A percentile compares a stretch with the other conserved stretches of the same genome.
Evolutionary conservation across 371 early-diverging fungal species (phyloP).

Genomic region (Mucor plumbeus): DNA sequence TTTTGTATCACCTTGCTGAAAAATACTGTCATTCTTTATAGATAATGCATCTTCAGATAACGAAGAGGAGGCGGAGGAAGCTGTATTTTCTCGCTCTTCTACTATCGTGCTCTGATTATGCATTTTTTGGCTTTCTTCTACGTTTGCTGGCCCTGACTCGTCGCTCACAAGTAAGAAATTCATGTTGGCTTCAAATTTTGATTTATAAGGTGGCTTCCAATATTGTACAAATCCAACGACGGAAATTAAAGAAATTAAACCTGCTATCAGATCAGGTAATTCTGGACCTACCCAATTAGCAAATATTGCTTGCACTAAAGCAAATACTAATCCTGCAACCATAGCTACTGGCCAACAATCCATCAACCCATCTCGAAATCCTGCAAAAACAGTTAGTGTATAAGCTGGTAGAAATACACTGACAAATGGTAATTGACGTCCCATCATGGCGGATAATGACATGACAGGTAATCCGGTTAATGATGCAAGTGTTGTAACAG

Average conservation of each 20-base stretch:
- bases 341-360: slow-evolving; percentile 48
- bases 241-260: slow-evolving; percentile 40
- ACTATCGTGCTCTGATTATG: neutral
- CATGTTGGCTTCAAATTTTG: slow-evolving; percentile 37
- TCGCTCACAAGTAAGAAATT: neutral
- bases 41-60: neutral
- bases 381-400: slow-evolving; percentile 40
- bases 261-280: slow-evolving; percentile 51
- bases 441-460: slow-evolving; percentile 47
- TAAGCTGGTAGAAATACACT: slow-evolving; percentile 47
- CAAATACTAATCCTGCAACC: slow-evolving; percentile 48
- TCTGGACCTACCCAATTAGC: slow-evolving; percentile 51
- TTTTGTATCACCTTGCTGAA: neutral
- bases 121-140: too few relatives aligned
- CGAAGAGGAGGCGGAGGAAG: neutral
- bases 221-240: slow-evolving; percentile 44
- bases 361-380: slow-evolving; percentile 35
- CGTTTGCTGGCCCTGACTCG: neutral
- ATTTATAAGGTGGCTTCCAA: slow-evolving; percentile 47
- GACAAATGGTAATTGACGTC: slow-evolving; percentile 46
- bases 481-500: slow-evolving; percentile 39
- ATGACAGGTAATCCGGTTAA: slow-evolving; percentile 37
- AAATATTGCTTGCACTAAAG: slow-evolving; percentile 41
- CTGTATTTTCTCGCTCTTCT: neutral
- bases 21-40: neutral